Percentiles rank a stretch among this genome's conserved stretches.
Evolutionary conservation across 2,329 filamentous ascomycete species (phyloP).

Genomic region (Trichocomaceae sp.): DNA sequence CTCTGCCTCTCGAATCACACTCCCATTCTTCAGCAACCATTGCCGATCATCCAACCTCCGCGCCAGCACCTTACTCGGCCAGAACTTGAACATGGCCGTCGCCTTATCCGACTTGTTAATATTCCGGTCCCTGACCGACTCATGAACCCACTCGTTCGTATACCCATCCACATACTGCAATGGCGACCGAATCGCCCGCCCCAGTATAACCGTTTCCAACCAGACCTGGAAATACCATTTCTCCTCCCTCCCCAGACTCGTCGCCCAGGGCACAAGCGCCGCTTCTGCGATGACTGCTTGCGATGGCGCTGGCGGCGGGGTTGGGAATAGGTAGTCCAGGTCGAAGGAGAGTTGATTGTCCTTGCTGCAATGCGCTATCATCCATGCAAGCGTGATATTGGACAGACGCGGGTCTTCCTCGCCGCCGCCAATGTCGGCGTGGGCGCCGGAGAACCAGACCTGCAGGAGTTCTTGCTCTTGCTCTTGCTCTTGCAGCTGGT

Average conservation of each 20-base stretch:
- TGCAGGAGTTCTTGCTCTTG: conserved; percentile 31
- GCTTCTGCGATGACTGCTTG: neutral
- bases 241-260: conserved; percentile 12
- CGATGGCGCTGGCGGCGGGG: conserved; percentile 8
- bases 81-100: conserved; percentile 30
- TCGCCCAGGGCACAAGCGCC: conserved; percentile 15
- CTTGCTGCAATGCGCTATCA: conserved; percentile 44
- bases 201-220: conserved; percentile 13
- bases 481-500: conserved; percentile 19
- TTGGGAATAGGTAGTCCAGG: conserved; percentile 18
- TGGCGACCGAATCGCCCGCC: conserved; percentile 13
- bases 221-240: conserved; percentile 8
- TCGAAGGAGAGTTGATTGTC: conserved; percentile 19
- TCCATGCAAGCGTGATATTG: conserved; percentile 50
- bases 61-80: conserved; percentile 10
- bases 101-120: neutral
- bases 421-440: conserved; percentile 43
- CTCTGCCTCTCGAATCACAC: conserved; percentile 2
- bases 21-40: conserved; percentile 10
- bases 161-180: conserved; percentile 14
- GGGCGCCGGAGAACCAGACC: conserved; percentile 45
- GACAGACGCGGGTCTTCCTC: conserved; percentile 38
- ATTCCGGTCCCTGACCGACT: conserved; percentile 10
- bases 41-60: neutral
- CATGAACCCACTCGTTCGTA: conserved; percentile 14